Base-by-base conservation (phyloP, 306 rosid species). In the Pachyrhizus erosus region DNA sequence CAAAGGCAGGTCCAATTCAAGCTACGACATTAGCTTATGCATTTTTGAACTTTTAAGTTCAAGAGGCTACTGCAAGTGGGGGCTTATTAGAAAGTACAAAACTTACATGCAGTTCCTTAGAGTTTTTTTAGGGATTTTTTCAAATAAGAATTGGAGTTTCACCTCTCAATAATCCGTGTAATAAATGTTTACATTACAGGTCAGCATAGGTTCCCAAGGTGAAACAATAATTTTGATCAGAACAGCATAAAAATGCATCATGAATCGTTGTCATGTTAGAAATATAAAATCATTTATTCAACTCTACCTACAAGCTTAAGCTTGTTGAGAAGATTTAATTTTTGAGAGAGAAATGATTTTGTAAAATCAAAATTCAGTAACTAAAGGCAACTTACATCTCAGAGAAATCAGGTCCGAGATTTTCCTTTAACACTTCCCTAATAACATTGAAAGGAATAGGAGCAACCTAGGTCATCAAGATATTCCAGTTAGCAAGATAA, bases 381-480 rank as follows among this genome's bases (percentile, higher is more conserved):
- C 78, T 34, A 65, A 57, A 49, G 26, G 62, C 48, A 70, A 79
- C 98, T 91, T 86, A 94, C 97, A 84, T 83, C 39, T 92, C 89
- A 49, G 92, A 82, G 81, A 93, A 84, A 84, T 91, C 86, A 2
- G 83, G 87, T 74, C 97, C 94, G 23, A 93, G 83, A 87, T 88
- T 93, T 70, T 49, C 85, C 79, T 79, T 80, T 60, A 94, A 78
- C 40, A 89, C 92, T 69, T 86, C 80, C 83, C 88, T 73, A 54
- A 94, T 86, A 64, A 82, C 91, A 85, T 83, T 74, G 73, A 91
- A 93, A 75, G 84, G 89, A 86, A 89, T 87, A 80, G 98, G 94
- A 85, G 87, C 89, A 70, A 94, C 97, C 98, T 94, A 87, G 26
- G 62, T 75, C 85, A 81, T 81, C 52, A 83, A 82, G 67, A 67